These are phyloP conservation scores for Diaporthe sp. DNA, from an alignment of 2,329 filamentous ascomycete species.

Conservation along the genomic window DNA sequence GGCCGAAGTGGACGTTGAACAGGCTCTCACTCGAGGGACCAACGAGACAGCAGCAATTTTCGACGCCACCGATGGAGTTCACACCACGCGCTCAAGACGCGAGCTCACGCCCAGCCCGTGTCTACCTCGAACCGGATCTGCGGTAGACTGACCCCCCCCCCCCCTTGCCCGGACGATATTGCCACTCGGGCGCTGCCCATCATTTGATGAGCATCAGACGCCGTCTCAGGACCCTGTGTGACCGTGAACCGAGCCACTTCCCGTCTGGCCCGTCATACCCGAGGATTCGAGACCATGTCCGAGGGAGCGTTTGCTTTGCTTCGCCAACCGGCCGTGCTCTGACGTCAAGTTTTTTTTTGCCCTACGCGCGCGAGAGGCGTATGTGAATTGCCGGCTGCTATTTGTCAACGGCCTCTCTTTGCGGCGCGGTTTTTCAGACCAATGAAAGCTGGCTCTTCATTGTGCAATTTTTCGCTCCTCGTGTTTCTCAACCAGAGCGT, in stretches of 20 bases:
- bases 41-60: conserved; percentile 6
- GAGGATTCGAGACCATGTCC: conserved; percentile 12
- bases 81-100: conserved; percentile 30
- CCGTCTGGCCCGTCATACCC: conserved; percentile 13
- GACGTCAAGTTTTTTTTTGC: conserved; percentile 7
- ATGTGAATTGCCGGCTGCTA: conserved; percentile 7
- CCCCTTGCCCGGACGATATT: background rate
- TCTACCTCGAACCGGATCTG: conserved; percentile 10
- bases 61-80: background rate
- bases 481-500: background rate
- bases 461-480: background rate
- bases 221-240: conserved; percentile 32
- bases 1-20: conserved; percentile 8
- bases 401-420: conserved; percentile 14
- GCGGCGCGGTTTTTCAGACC: background rate
- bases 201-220: conserved; percentile 32
- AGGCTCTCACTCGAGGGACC: background rate
- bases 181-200: conserved; percentile 12
- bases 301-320: conserved; percentile 31
- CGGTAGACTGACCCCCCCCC: background rate
- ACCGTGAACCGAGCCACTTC: conserved; percentile 17
- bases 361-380: background rate
- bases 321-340: conserved; percentile 12
- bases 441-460: background rate
- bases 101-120: conserved; percentile 30